Evolutionary conservation across 345 rosid genomes (phyloP).

Genomic region (Sapria himalayana): DNA sequence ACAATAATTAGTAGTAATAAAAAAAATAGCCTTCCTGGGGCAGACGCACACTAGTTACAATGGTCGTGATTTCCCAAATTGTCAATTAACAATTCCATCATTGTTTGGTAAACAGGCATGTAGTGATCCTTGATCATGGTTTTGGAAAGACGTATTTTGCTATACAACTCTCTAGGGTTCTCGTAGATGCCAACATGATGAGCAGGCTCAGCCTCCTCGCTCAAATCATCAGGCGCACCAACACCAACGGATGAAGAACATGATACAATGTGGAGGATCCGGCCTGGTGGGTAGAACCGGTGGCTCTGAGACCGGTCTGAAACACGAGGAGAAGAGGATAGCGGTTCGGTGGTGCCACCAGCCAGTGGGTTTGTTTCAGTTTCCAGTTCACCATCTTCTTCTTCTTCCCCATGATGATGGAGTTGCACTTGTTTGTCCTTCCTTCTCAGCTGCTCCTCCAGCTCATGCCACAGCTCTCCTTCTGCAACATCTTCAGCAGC

Average conservation of each 20-base stretch:
- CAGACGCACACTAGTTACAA: slow-evolving; percentile 12
- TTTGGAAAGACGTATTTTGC: slow-evolving; percentile 67
- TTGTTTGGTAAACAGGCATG: slow-evolving; percentile 85
- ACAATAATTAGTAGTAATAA: too few species aligned
- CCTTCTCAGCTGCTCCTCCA: slow-evolving; percentile 67
- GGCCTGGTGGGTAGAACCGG: slow-evolving; percentile 73
- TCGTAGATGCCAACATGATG: slow-evolving; percentile 38
- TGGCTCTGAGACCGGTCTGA: slow-evolving; percentile 35
- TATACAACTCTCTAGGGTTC: slow-evolving; percentile 77
- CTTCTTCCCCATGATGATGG: slow-evolving; percentile 52
- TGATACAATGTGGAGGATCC: slow-evolving; percentile 61
- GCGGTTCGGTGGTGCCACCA: slow-evolving; percentile 16
- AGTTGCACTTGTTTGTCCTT: slow-evolving; percentile 33
- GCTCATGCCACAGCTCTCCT: slow-evolving; percentile 72
- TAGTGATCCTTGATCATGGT: slow-evolving; percentile 95
- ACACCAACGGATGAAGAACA: slow-evolving; percentile 12
- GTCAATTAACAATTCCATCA: slow-evolving; percentile 57
- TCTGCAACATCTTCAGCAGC: slow-evolving; percentile 30
- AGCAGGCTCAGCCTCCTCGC: too few species aligned
- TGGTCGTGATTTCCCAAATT: slow-evolving; percentile 30
- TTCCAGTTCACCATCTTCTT: slow-evolving; percentile 51
- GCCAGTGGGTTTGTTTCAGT: slow-evolving; percentile 45
- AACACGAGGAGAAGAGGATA: too few species aligned
- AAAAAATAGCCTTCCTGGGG: too few species aligned
- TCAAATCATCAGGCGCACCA: slow-evolving; percentile 6